Evolutionary conservation across 2,329 filamentous ascomycete genomes (phyloP).

Genomic region (Colletotrichum cereale): DNA sequence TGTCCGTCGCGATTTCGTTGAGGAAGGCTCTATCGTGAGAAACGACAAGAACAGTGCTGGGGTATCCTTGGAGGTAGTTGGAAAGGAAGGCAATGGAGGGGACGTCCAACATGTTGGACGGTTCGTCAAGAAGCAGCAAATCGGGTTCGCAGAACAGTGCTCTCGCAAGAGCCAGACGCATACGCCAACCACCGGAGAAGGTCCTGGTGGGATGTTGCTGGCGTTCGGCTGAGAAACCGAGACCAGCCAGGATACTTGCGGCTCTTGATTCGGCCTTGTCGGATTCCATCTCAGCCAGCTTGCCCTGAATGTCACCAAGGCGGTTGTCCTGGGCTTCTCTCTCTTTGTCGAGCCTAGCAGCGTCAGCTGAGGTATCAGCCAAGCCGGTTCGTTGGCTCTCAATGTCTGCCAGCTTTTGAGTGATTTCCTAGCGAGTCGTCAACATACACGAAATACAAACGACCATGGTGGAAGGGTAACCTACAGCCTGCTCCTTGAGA

Average conservation of each 20-base stretch:
- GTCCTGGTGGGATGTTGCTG: constrained; percentile 96
- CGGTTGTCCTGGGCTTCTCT: constrained; percentile 92
- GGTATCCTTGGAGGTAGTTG: constrained; percentile 93
- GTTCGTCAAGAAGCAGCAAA: constrained; percentile 95
- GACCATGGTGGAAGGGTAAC: constrained; percentile 48
- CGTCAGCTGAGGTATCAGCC: constrained; percentile 93
- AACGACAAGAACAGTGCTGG: constrained; percentile 94
- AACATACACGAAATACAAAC: constrained; percentile 26
- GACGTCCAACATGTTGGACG: constrained; percentile 99
- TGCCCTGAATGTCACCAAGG: constrained; percentile 89
- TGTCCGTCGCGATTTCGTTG: constrained; percentile 99
- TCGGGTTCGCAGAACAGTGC: constrained; percentile 99
- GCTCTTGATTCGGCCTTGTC: constrained; percentile 97
- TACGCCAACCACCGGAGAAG: constrained; percentile 99
- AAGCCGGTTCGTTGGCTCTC: constrained; percentile 82
- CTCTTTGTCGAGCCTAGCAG: constrained; percentile 85
- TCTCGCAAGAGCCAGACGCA: constrained; percentile 94
- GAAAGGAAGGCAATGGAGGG: constrained; percentile 99
- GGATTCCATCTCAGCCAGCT: constrained; percentile 98
- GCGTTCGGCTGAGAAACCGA: constrained; percentile 93
- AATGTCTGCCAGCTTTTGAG: constrained; percentile 78
- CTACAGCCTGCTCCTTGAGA: constrained; percentile 85
- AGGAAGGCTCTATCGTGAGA: constrained; percentile 99
- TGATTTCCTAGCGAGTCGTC: constrained; percentile 75
- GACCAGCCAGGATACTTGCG: constrained; percentile 94